A percentile compares a stretch with the other conserved stretches of the same genome.
Evolutionary conservation across 306 rosid genomes (phyloP).

Genomic region (Lathyrus aphaca): DNA sequence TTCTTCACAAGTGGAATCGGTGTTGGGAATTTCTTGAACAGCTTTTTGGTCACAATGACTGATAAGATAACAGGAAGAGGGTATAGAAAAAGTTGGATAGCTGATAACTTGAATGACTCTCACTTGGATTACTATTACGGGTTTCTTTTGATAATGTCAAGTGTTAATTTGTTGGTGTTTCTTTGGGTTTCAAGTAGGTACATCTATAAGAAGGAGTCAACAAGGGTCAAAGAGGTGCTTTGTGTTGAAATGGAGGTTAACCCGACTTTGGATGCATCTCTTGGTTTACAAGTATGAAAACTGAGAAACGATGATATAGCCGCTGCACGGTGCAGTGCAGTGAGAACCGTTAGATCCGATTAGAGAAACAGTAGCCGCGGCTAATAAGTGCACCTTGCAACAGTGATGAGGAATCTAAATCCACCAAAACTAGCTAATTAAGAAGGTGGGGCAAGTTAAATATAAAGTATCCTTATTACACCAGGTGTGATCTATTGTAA

Average conservation of each 20-base stretch:
- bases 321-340: neutral
- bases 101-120: constrained; percentile 74
- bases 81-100: constrained; percentile 77
- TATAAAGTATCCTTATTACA: constrained; percentile 22
- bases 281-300: constrained; percentile 51
- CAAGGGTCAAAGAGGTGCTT: constrained; percentile 43
- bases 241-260: constrained; percentile 46
- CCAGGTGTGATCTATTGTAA: constrained; percentile 31
- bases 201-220: constrained; percentile 52
- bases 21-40: constrained; percentile 79
- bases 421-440: neutral
- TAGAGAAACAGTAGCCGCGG: neutral
- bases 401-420: too few relatives aligned
- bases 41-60: constrained; percentile 76
- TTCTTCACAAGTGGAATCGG: constrained; percentile 73
- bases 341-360: neutral
- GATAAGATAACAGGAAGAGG: constrained; percentile 57
- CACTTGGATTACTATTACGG: constrained; percentile 91
- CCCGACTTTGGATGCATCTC: constrained; percentile 51
- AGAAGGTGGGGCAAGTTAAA: constrained; percentile 3
- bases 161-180: constrained; percentile 46
- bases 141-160: constrained; percentile 52
- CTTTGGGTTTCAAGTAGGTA: constrained; percentile 54
- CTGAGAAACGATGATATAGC: neutral
- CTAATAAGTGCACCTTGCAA: too few relatives aligned